A percentile compares a stretch with the other conserved stretches of the same genome.
Evolutionary conservation across 176 grass and related monocot species (phyloP).

Genomic region (Oryza rufipogon): DNA sequence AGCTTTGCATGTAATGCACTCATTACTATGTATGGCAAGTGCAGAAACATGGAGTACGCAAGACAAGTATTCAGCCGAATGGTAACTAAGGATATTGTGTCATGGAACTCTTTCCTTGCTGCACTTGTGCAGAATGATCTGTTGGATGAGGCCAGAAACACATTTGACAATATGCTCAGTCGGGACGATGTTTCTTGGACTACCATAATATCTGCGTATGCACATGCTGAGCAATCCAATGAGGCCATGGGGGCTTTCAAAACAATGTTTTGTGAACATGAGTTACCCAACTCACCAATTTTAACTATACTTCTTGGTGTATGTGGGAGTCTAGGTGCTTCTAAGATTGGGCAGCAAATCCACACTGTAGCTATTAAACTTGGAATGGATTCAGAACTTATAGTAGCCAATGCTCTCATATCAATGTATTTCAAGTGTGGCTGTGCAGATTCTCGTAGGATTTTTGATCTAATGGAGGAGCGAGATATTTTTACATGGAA

Average conservation of each 20-base stretch:
- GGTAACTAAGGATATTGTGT: conserved; percentile 49
- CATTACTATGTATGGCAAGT: conserved; percentile 74
- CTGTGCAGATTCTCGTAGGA: conserved; percentile 35
- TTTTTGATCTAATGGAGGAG: conserved; percentile 54
- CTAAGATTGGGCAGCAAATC: conserved; percentile 58
- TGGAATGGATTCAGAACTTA: conserved; percentile 50
- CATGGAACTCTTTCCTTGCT: conserved; percentile 63
- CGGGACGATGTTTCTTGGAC: conserved; percentile 58
- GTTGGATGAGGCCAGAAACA: conserved; percentile 51
- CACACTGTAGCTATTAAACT: conserved; percentile 43
- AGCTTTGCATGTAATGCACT: conserved; percentile 64
- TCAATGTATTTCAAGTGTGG: conserved; percentile 64
- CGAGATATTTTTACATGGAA: conserved; percentile 58
- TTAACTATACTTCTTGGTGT: conserved; percentile 53
- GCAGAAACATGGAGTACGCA: conserved; percentile 50
- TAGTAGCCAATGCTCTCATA: conserved; percentile 55
- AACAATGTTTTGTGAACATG: conserved; percentile 44
- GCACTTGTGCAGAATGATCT: conserved; percentile 65
- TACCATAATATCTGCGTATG: conserved; percentile 54
- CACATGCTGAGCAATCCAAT: conserved; percentile 44
- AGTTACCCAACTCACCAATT: conserved; percentile 54
- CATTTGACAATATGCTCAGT: conserved; percentile 48
- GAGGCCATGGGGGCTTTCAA: conserved; percentile 51
- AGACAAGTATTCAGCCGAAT: conserved; percentile 52
- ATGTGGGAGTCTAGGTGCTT: conserved; percentile 41